phyloP scores from a whole-genome alignment of 768 basidiomycete genomes.

The Lactarius sanguifluus region DNA sequence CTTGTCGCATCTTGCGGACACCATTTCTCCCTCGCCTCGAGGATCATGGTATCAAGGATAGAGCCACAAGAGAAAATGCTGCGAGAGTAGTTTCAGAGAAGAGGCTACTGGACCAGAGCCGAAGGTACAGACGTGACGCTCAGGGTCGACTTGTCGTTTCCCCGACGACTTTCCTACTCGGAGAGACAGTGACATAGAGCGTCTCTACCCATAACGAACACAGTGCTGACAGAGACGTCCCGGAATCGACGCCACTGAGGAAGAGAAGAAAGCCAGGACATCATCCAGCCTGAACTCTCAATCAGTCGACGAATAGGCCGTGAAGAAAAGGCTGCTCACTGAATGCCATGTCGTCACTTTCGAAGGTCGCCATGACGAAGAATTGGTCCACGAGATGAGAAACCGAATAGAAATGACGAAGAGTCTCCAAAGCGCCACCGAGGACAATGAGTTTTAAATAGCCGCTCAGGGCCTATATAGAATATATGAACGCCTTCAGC shows the following conservation, averaged over 20 bases:
- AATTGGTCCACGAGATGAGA: conserved; percentile 53
- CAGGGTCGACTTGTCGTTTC: conserved; percentile 42
- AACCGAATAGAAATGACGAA: conserved; percentile 46
- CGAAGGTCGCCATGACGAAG: no score
- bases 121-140: conserved; percentile 42
- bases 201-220: conserved; percentile 39
- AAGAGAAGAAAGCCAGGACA: no score
- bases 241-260: no score
- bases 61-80: conserved; percentile 24
- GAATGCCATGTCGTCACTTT: no score
- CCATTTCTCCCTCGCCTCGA: conserved; percentile 26
- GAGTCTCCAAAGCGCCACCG: conserved; percentile 60
- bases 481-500: conserved; percentile 47
- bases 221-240: conserved; percentile 52
- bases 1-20: conserved; percentile 19
- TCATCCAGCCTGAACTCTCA: no score
- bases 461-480: conserved; percentile 57
- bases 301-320: no score
- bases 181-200: conserved; percentile 36
- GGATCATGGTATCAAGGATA: conserved; percentile 26
- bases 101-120: background rate
- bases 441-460: conserved; percentile 66
- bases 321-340: no score
- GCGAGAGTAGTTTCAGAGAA: no score
- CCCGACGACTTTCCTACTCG: conserved; percentile 39